Base-by-base conservation (phyloP, 2,329 filamentous ascomycete genomes). In the Berkeleyomyces basicola region DNA sequence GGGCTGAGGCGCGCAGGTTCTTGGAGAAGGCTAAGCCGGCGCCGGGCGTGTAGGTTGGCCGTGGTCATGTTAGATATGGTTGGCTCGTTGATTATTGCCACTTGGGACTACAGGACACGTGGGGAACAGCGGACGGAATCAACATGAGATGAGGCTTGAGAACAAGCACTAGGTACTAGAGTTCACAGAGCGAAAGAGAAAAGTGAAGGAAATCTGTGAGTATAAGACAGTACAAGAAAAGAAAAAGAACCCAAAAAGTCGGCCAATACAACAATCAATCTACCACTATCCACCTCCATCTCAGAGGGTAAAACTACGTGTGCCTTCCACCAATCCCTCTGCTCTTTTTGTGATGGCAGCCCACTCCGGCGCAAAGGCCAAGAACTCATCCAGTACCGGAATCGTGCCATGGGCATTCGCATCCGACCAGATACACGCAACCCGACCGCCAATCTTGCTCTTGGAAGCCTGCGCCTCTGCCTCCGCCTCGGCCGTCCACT, bases 381-480 rank as follows among this genome's bases (percentile, higher is more conserved):
- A 76, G 58, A 88, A 78, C 73, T 97, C 91, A 68, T 93, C 87
- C 60, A 92, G 80, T 0, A 91, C 91, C 0, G 92, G 91, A 58
- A 97, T 90, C 0, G 79, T 78, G 3, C 82, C 85, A 2, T 74
- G 72, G 43, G 76, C 74, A 69, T 96, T 96, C 53, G 82, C 84
- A 74, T 99, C 93, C 68, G 86, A 90, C 90, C 91, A 97, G 40
- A 88, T 76, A 73, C 93, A 97, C 14, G 85, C 79, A 1, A 91
- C 83, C 42, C 76, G 79, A 90, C 88, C 66, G 78, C 79, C 42
- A 90, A 70, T 40, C 40, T 46, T 44, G 11, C 31, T n/a, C 7
- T 55, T 55, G 5, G 51, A 39, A 14, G 42, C 39, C 33, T 63
- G 64, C 2, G 58, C 62, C 43, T 36, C 9, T 51, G 6, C 68